Percentiles rank a stretch among this genome's conserved stretches.
Evolutionary conservation across 2,329 filamentous ascomycete genomes (phyloP).

Genomic region (Diaporthe nobilis): DNA sequence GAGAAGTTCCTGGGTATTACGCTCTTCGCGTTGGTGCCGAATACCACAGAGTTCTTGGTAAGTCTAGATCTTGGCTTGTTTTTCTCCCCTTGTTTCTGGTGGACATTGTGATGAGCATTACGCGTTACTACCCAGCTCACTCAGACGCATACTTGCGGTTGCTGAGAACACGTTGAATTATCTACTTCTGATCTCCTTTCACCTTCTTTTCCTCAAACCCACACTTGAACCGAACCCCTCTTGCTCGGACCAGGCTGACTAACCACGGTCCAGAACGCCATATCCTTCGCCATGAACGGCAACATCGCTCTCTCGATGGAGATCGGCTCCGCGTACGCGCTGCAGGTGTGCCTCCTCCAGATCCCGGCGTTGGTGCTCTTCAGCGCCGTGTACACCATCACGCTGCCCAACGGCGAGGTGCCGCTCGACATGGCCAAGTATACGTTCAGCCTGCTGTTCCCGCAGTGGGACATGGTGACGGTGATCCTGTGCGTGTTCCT

Average conservation of each 20-base stretch:
- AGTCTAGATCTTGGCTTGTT: slow-evolving; percentile 50
- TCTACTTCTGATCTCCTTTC: slow-evolving; percentile 39
- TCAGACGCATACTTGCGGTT: slow-evolving; percentile 36
- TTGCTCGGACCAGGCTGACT: not conserved
- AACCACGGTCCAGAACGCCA: slow-evolving; percentile 79
- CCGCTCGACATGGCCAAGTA: slow-evolving; percentile 65
- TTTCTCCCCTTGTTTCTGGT: not conserved
- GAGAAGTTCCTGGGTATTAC: slow-evolving; percentile 98
- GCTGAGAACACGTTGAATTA: slow-evolving; percentile 35
- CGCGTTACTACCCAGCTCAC: slow-evolving; percentile 43
- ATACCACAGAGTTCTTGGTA: slow-evolving; percentile 97
- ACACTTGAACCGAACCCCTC: not conserved
- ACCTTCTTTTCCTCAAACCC: not conserved
- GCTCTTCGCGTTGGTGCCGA: slow-evolving; percentile 95
- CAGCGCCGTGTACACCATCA: slow-evolving; percentile 79
- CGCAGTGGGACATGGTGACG: slow-evolving; percentile 99
- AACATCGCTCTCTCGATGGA: slow-evolving; percentile 99
- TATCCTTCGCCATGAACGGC: slow-evolving; percentile 99
- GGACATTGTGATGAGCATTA: slow-evolving; percentile 40
- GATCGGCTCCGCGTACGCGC: slow-evolving; percentile 95
- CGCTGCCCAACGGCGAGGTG: slow-evolving; percentile 48
- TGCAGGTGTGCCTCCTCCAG: slow-evolving; percentile 95
- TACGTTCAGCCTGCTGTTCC: slow-evolving; percentile 91
- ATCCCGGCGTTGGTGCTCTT: slow-evolving; percentile 94
- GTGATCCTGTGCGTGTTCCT: slow-evolving; percentile 97